Base-by-base conservation (phyloP, 441 rosid species). In the Populus trichocarpa region DNA sequence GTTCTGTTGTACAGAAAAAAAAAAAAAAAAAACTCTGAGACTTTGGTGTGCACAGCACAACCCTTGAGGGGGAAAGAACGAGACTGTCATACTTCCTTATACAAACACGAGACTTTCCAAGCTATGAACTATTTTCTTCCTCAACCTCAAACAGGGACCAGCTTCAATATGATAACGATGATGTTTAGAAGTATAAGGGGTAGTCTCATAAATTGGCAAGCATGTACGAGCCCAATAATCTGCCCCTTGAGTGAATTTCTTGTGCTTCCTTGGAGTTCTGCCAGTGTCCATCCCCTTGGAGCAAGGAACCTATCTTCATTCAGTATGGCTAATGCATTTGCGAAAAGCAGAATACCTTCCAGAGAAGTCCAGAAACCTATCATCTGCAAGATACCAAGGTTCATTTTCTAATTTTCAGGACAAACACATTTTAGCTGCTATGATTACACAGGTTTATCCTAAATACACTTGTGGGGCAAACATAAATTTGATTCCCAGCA, bases 271-370 rank as follows among this genome's bases (percentile, higher is more conserved):
- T 82, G 91, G 12, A 93, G 86, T 80, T 93, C 97, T 20, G 87
- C 89, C 65, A 95, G 80, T 2, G 91, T 90, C 98, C 94, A 93
- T 73, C 95, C 90, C 80, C 91, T 88, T 23, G 90, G 97, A 78
- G 87, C 89, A 69, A 92, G 91, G 75, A 89, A 90, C 70, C 97
- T 86, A 76, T 93, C 97, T 77, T 95, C 98, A 68, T 93, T 95
- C 81, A 92, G 83, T 67, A 95, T 91, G 26, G 99, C 97, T n/a
- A 93, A 69, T 4, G 94, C 97, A 84, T 93, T 95, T 69, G 96
- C 95, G 71, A 95, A 85, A 8, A 95, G 90, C 66, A 92, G 82
- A 38, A 90, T 80, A 3, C 92, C 96, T 86, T 92, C 97, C 79
- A 92, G 78, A 1, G 90, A 75, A 32, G 90, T 86, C 99, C 98